phyloP scores from a whole-genome alignment of 345 rosid species.

The Salix viminalis region DNA sequence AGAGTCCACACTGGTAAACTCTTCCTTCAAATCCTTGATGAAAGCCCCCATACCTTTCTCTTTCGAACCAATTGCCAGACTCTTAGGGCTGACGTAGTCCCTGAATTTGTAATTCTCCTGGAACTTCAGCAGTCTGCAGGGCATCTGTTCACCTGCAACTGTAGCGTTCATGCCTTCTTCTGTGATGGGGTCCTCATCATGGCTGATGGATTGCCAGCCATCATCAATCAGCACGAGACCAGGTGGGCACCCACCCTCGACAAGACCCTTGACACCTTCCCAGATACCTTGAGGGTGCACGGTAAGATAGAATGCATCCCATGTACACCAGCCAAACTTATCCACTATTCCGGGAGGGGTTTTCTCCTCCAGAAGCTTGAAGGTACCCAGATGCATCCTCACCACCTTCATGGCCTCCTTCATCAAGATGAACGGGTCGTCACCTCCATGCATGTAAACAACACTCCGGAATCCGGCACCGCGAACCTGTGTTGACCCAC shows the following conservation, averaged over 20 bases:
- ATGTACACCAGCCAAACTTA: conserved; percentile 97
- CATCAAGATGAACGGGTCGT: conserved; percentile 62
- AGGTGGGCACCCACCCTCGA: conserved; percentile 90
- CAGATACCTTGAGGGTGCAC: conserved; percentile 76
- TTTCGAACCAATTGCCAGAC: not conserved
- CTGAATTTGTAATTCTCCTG: conserved; percentile 82
- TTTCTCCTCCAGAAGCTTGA: conserved; percentile 72
- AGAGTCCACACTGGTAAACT: conserved; percentile 66
- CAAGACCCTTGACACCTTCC: conserved; percentile 71
- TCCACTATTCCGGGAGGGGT: conserved; percentile 79
- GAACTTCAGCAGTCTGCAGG: conserved; percentile 76
- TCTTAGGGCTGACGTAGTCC: conserved; percentile 51
- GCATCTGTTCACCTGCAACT: conserved; percentile 95
- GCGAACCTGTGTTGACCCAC: conserved; percentile 68
- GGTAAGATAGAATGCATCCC: conserved; percentile 94
- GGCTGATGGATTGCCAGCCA: conserved; percentile 93
- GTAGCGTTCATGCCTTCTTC: conserved; percentile 70
- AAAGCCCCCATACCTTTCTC: conserved; percentile 77
- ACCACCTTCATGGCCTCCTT: conserved; percentile 70
- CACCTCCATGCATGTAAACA: conserved; percentile 60
- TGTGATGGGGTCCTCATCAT: conserved; percentile 61
- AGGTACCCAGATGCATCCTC: conserved; percentile 60
- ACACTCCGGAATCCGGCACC: conserved; percentile 40
- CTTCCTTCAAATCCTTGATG: conserved; percentile 66
- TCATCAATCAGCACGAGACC: conserved; percentile 90